phyloP scores from a whole-genome alignment of 495 filamentous ascomycete genomes.

The Beverwykella pulmonaria region DNA sequence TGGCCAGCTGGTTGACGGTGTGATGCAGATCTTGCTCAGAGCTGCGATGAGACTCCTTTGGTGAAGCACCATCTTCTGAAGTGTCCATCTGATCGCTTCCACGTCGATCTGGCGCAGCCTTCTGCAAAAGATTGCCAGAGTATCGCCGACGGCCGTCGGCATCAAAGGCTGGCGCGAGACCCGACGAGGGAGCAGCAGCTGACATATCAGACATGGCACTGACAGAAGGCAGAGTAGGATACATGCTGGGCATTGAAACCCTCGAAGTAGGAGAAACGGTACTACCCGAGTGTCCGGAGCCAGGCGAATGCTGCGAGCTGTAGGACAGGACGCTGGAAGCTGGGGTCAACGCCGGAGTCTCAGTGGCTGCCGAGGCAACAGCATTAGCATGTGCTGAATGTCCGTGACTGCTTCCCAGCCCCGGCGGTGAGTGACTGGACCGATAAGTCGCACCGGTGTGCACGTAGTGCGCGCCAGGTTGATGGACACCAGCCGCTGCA shows the following conservation, averaged over 20 bases:
- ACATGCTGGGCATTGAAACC: slow-evolving; percentile 58
- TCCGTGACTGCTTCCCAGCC: slow-evolving; percentile 19
- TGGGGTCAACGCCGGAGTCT: slow-evolving; percentile 86
- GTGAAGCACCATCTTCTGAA: slow-evolving; percentile 54
- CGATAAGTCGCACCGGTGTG: slow-evolving; percentile 64
- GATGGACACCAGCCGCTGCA: slow-evolving; percentile 71
- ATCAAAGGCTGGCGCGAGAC: slow-evolving; percentile 80
- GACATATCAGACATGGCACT: slow-evolving; percentile 59
- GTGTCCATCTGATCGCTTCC: slow-evolving; percentile 57
- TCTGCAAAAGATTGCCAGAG: slow-evolving; percentile 84
- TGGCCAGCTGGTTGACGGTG: slow-evolving; percentile 36
- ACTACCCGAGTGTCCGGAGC: slow-evolving; percentile 63
- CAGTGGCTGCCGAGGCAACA: slow-evolving; percentile 55
- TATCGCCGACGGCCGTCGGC: slow-evolving; percentile 79
- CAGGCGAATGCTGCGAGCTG: slow-evolving; percentile 76
- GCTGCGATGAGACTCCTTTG: slow-evolving; percentile 38
- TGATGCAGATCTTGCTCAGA: slow-evolving; percentile 35
- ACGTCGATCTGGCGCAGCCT: slow-evolving; percentile 50
- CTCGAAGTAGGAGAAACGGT: slow-evolving; percentile 56
- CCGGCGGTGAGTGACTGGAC: slow-evolving; percentile 71
- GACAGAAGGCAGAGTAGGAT: slow-evolving; percentile 81
- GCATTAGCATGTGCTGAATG: slow-evolving; percentile 57
- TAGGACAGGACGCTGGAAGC: slow-evolving; percentile 86
- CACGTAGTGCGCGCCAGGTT: slow-evolving; percentile 67
- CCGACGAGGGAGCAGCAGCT: slow-evolving; percentile 69